phyloP scores from a whole-genome alignment of 805 yeast species.

The Sungouiozyma ichnusensis region DNA sequence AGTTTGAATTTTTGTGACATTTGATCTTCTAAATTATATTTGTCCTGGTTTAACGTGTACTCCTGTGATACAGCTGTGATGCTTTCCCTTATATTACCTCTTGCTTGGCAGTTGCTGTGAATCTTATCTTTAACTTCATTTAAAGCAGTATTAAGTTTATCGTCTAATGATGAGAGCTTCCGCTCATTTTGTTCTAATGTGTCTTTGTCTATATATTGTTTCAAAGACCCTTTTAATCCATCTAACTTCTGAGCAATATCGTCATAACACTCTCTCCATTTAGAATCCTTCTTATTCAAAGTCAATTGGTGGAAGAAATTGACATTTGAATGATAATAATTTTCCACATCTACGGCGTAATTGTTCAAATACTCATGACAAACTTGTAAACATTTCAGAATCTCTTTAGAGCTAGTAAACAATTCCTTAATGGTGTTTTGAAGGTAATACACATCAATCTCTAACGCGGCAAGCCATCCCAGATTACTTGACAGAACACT shows the following conservation, averaged over 20 bases:
- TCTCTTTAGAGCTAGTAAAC: constrained; percentile 13
- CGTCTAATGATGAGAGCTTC: constrained; percentile 6
- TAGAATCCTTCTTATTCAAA: constrained; percentile 33
- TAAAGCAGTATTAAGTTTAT: constrained; percentile 9
- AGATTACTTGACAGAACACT: constrained; percentile 35
- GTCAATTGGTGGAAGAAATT: constrained; percentile 32
- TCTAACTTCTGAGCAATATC: constrained; percentile 12
- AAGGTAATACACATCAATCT: constrained; percentile 32
- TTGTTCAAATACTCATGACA: constrained; percentile 40
- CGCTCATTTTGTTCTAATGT: constrained; percentile 3
- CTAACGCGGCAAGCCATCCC: constrained; percentile 43
- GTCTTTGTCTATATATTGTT: constrained; percentile 11
- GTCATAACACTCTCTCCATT: constrained; percentile 31
- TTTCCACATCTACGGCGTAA: constrained; percentile 41
- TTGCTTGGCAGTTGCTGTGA: constrained; percentile 9
- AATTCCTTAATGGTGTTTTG: constrained; percentile 20
- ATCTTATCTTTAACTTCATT: constrained; percentile 12
- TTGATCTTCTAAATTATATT: constrained; percentile 17
- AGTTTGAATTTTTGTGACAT: constrained; percentile 22
- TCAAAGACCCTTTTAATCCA: constrained; percentile 7
- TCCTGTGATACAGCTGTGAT: constrained; percentile 6
- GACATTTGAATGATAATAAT: constrained; percentile 32
- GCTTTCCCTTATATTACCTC: constrained; percentile 6
- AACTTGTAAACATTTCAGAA: constrained; percentile 38
- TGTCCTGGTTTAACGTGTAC: constrained; percentile 8